Base-by-base conservation (phyloP, 352 stramenopile genomes). In the Phytophthora europaea region DNA sequence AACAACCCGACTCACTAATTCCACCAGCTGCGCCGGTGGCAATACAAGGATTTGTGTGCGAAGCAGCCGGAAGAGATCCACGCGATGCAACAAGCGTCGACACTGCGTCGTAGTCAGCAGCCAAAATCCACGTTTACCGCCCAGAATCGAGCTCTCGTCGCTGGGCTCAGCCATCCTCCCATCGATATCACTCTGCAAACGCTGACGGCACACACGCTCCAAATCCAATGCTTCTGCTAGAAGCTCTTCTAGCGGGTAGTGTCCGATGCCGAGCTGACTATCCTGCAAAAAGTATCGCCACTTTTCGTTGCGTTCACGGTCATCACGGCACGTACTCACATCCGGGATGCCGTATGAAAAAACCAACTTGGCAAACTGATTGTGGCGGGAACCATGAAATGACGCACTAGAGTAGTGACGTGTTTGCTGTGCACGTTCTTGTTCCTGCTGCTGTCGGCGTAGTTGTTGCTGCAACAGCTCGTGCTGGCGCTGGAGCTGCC, bases 211-310 rank as follows among this genome's bases (percentile, higher is more conserved):
- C 1, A 83, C 79, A 8, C 78, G 81, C 76, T 95, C 89, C 47
- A 96, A 61, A 57, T 92, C 81, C 23, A 78, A 57, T 2, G 84
- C 87, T 73, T 96, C 89, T 4, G 59, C 75, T 2, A 83, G 63
- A 6, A 96, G 61, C 26, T 89, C 75, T 10, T 73, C 69, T 4
- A 93, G 61, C n/a, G 85, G 74, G n/a, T 63, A 73, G 6, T 75
- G 72, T 0, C 60, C 67, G 15, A 94, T 60, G 6, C 58, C 58
- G 28, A 97, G 62, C 3, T 80, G 48, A 8, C 75, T 48, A 53
- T 97, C 89, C 12, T 88, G 60, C 23, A 91, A 34, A 53, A 96
- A 95, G 52, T 93, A 92, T 4, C 88, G 81, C 90, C 90, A 97
- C 67, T 95, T 95, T 33, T 96, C 85, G 10, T 74, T 63, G 33